These are phyloP conservation scores for Talaromyces adpressus DNA, from an alignment of 495 filamentous ascomycete species.

Conservation along the genomic window DNA sequence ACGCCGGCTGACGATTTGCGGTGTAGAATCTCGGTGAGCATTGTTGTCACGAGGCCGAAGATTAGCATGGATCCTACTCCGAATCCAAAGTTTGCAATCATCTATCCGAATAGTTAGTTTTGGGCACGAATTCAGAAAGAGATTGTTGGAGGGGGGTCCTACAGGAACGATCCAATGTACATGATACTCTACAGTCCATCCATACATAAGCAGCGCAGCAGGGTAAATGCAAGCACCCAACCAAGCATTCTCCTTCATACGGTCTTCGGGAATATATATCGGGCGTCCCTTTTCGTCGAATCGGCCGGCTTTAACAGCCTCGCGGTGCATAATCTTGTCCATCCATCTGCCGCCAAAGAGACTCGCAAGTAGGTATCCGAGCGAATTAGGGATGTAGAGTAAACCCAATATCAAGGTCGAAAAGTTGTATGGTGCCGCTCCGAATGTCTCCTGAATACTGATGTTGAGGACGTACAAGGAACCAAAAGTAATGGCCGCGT, in stretches of 20 bases:
- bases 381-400: slow-evolving; percentile 71
- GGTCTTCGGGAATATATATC: slow-evolving; percentile 75
- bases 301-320: slow-evolving; percentile 63
- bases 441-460: slow-evolving; percentile 71
- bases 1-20: slow-evolving; percentile 65
- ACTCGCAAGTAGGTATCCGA: slow-evolving; percentile 72
- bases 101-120: slow-evolving; percentile 20
- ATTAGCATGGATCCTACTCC: slow-evolving; percentile 86
- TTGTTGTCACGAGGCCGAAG: slow-evolving; percentile 70
- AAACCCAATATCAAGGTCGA: slow-evolving; percentile 65
- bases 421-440: slow-evolving; percentile 65
- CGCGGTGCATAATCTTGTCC: slow-evolving; percentile 81
- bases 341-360: slow-evolving; percentile 79
- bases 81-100: slow-evolving; percentile 84
- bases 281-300: slow-evolving; percentile 65
- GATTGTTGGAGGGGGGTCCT: slow-evolving; percentile 24
- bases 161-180: slow-evolving; percentile 58
- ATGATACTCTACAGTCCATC: slow-evolving; percentile 54
- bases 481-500: slow-evolving; percentile 74
- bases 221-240: slow-evolving; percentile 73
- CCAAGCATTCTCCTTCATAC: slow-evolving; percentile 87
- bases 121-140: background rate
- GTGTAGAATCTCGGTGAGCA: slow-evolving; percentile 90
- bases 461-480: slow-evolving; percentile 85
- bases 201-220: slow-evolving; percentile 57